Conservation (phyloP, 495 filamentous ascomycete species). For the Talaromyces adpressus region DNA sequence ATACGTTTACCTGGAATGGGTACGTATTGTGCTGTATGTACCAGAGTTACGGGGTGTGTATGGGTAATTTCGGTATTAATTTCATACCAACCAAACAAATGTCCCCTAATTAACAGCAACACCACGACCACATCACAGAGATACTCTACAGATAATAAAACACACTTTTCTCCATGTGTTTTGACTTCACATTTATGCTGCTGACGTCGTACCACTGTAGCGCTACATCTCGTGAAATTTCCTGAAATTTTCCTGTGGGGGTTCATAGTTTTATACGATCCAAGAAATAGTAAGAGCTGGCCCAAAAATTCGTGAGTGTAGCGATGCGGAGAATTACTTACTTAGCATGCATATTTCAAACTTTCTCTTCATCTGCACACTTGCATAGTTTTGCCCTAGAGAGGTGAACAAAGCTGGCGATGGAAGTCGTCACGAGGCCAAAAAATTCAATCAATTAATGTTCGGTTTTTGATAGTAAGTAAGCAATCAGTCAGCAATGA, state of each 20-base stretch:
- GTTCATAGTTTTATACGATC: too few relatives aligned
- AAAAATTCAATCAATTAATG: neutral
- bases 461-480: neutral
- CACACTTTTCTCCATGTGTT: neutral
- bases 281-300: neutral
- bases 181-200: neutral
- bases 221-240: neutral
- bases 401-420: neutral
- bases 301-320: neutral
- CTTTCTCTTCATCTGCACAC: neutral
- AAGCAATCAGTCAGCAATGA: neutral
- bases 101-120: neutral
- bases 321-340: neutral
- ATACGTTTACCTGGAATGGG: neutral
- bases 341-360: neutral
- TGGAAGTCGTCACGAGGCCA: neutral
- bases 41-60: neutral
- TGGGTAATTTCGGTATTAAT: neutral
- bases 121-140: neutral
- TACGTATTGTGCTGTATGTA: neutral
- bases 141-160: neutral
- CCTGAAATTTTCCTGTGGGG: too few relatives aligned
- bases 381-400: neutral
- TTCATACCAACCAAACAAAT: neutral
- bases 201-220: neutral